Evolutionary conservation across 768 basidiomycete genomes (phyloP).

Genomic region (Xanthoconium purpureum): DNA sequence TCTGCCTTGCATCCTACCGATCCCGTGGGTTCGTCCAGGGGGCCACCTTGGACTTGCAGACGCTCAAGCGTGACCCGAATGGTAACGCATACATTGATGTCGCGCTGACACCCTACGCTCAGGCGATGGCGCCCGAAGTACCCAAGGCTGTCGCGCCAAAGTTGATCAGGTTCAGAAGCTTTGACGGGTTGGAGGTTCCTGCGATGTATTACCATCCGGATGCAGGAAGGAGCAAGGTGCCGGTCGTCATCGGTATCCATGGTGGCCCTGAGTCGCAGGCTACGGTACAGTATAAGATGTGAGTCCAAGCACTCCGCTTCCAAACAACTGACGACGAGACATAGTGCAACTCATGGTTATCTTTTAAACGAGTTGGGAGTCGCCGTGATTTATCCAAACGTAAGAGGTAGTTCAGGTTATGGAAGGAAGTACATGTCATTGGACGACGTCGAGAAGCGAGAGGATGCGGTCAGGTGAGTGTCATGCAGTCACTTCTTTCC

Average conservation of each 20-base stretch:
- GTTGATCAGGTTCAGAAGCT: constrained; percentile 39
- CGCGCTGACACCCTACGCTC: constrained; percentile 29
- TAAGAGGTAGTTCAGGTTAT: constrained; percentile 42
- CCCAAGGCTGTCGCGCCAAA: constrained; percentile 29
- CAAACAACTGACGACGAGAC: background rate
- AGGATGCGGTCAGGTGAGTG: constrained; percentile 41
- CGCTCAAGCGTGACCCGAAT: constrained; percentile 16
- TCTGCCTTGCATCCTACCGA: constrained; percentile 33
- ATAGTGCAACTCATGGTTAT: constrained; percentile 37
- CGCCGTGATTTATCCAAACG: constrained; percentile 42
- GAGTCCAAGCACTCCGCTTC: constrained; percentile 3
- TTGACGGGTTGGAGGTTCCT: constrained; percentile 40
- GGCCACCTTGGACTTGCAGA: constrained; percentile 32
- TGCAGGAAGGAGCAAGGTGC: constrained; percentile 24
- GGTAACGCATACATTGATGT: constrained; percentile 30
- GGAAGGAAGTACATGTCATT: constrained; percentile 38
- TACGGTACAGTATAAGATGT: constrained; percentile 34
- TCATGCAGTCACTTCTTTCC: background rate
- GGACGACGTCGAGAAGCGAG: constrained; percentile 42
- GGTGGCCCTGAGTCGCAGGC: constrained; percentile 40
- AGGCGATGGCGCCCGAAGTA: constrained; percentile 33
- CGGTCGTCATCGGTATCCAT: constrained; percentile 38
- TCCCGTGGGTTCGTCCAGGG: constrained; percentile 26
- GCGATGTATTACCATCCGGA: constrained; percentile 42
- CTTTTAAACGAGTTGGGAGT: constrained; percentile 41